Percentiles rank a stretch among this genome's conserved stretches.
phyloP scores from a whole-genome alignment of 2,329 filamentous ascomycete species.

The Hyphodiscus sp. region DNA sequence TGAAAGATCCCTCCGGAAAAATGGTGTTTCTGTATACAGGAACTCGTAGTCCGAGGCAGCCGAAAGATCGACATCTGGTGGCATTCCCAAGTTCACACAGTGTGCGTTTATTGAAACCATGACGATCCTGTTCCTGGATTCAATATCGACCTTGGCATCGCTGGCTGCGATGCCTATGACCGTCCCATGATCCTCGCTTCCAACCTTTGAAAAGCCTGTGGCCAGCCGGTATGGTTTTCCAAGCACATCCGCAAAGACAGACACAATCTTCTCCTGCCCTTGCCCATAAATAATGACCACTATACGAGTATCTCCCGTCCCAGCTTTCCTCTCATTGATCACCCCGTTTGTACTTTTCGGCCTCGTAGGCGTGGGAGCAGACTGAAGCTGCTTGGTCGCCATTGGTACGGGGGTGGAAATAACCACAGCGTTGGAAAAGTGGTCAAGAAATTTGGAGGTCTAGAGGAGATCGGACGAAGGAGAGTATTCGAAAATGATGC shows the following conservation, averaged over 20 bases:
- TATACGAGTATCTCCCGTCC: slow-evolving; percentile 47
- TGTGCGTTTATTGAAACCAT: slow-evolving; percentile 71
- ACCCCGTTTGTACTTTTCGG: slow-evolving; percentile 33
- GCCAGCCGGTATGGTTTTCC: slow-evolving; percentile 64
- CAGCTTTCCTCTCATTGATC: slow-evolving; percentile 28
- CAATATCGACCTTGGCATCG: slow-evolving; percentile 51
- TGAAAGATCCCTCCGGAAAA: slow-evolving; percentile 68
- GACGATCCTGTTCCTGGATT: slow-evolving; percentile 48
- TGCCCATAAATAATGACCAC: slow-evolving; percentile 63
- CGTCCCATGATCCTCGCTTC: slow-evolving; percentile 49
- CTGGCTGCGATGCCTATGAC: slow-evolving; percentile 60
- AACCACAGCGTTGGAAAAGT: slow-evolving; percentile 7
- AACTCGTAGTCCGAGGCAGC: slow-evolving; percentile 78
- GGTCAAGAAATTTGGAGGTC: slow-evolving; percentile 2
- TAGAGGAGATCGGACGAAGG: slow-evolving; percentile 1
- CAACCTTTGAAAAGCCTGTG: slow-evolving; percentile 47
- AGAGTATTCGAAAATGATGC: slow-evolving; percentile 5
- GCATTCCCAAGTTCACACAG: slow-evolving; percentile 64
- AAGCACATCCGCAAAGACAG: slow-evolving; percentile 70
- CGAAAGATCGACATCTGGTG: slow-evolving; percentile 59
- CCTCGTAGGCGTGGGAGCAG: slow-evolving; percentile 44
- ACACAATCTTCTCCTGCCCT: slow-evolving; percentile 68
- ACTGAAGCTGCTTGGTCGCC: slow-evolving; percentile 41
- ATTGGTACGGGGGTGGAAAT: slow-evolving; percentile 20
- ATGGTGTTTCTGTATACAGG: slow-evolving; percentile 67